Evolutionary conservation across 352 stramenopile genomes (phyloP), one percentile per base, ranked within the genome.

Genomic region (Phytophthora foliorum): DNA sequence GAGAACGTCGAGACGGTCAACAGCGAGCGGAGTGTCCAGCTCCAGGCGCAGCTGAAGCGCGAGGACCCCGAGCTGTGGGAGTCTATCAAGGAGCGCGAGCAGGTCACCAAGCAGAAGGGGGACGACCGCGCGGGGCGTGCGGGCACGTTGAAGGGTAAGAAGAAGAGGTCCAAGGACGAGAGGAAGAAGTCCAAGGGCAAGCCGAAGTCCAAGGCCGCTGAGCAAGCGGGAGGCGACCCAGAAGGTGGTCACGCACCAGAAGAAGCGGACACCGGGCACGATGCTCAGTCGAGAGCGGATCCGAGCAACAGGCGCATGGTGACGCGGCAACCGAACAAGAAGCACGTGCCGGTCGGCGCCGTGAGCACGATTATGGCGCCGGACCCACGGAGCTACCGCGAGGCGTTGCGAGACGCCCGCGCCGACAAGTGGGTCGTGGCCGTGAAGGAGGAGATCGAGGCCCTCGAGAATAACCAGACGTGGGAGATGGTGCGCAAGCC

Each of bases 1-100:
- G 14, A 59, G 27, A 59, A 50, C 17, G 24, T 59, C 0, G 16
- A 50, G n/a, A 60, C 53, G 0, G 14, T 60, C 4, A 21, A 60
- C 22, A 31, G 0, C 10, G n/a, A 21, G 6, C 17, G 27, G 4
- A 60, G 51, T 14, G 14, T 9, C 14, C 53, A 60, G 17, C 10
- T 50, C 8, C 21, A 42, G n/a, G 25, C 21, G 4, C 38, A 60
- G 22, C 27, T 60, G 9, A 11, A 32, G 8, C 13, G 6, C 1
- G 53, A 60, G 9, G 53, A 51, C 11, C 53, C 53, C 7, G 25
- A 36, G 1, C 11, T 60, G 10, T 4, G 25, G 0, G 3, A 29
- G 0, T 19, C 39, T 0, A 10, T 51, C 13, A 3, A 24, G 25
- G 25, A 44, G 1, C 36, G 39, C 19, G 53, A 49, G 19, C 16